Conservation (phyloP, 768 basidiomycete genomes). For the Phlegmacium glaucopus region DNA sequence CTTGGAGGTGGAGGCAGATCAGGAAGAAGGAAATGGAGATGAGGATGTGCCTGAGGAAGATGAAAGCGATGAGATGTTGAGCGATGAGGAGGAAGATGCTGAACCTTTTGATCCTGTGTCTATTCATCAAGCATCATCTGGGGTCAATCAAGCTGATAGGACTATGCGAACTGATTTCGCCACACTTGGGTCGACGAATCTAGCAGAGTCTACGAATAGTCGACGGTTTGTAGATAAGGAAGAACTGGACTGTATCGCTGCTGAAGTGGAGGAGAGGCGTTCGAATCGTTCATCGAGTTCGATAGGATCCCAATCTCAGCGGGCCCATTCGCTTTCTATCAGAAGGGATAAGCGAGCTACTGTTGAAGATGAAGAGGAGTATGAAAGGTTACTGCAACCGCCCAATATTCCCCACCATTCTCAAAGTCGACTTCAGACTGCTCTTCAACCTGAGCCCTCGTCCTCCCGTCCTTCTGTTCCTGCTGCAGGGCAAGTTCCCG, state of each 20-base stretch:
- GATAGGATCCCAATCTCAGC: conserved; percentile 1
- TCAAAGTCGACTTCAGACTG: not conserved
- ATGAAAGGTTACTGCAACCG: conserved; percentile 6
- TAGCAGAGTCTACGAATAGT: conserved; percentile 8
- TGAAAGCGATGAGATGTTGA: conserved; percentile 20
- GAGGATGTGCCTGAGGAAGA: conserved; percentile 13
- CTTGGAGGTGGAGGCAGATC: conserved; percentile 21
- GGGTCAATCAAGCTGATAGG: conserved; percentile 27
- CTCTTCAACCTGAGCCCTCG: conserved; percentile 5
- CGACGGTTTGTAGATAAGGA: conserved; percentile 49
- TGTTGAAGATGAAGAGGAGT: conserved; percentile 18
- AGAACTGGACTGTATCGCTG: conserved; percentile 60
- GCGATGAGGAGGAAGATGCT: conserved; percentile 26
- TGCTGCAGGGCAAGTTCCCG: conserved; percentile 29
- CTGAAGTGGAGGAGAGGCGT: conserved; percentile 65
- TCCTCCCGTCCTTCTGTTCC: conserved; percentile 32
- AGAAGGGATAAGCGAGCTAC: conserved; percentile 9
- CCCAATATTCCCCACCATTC: not conserved
- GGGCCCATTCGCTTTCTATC: conserved; percentile 4
- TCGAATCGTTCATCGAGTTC: conserved; percentile 35
- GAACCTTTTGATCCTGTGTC: conserved; percentile 35
- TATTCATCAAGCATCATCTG: conserved; percentile 12
- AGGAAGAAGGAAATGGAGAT: conserved; percentile 16
- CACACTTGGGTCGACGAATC: conserved; percentile 41
- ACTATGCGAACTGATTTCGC: conserved; percentile 55